Base-by-base conservation (phyloP, 345 rosid genomes). In the Boechera retrofracta region DNA sequence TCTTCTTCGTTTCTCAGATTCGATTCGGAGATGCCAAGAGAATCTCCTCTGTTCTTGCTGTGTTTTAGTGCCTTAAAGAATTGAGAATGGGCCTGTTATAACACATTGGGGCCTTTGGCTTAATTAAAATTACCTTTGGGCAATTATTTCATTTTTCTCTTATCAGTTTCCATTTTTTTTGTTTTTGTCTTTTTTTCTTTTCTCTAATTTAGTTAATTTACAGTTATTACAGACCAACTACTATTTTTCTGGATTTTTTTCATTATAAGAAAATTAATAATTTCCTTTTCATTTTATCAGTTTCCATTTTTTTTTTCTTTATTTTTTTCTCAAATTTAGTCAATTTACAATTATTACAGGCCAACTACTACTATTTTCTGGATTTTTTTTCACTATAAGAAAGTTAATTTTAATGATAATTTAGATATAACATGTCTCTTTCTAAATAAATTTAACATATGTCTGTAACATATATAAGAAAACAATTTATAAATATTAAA, bases 1-100 rank as follows among this genome's bases (percentile, higher is more conserved):
- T 58, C 28, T 48, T 74, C 51, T 51, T 39, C 13, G 54, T 15
- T 35, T 44, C 2, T 73, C 42, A 68, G 79, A 76, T 76, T 76
- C 31, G 63, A 53, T 76, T 69, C 69, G 79, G 74, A 76, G 79
- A 76, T 69, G 74, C 64, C 79, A 36, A 75, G 69, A 60, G 52
- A 69, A 59, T 38, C 73, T 58, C 53, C 68, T 49, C 67, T 75
- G 61, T 15, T 32, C 24, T 57, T 44, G 67, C 56, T 45, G 65
- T 65, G 26, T 35, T 64, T 73, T 39, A 7, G 53, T 13, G 38
- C 44, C 44, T 33, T 31, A 13, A 18, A 39, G 12, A 10, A 48
- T 38, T 24, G 47, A 24, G 56, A 53, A 64, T 64, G 71, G 71
- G 71, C 55, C 28, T 52, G 36, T 35, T 4, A 16, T 3, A 69